These are phyloP conservation scores for Rostrohypoxylon terebratum DNA, from an alignment of 495 filamentous ascomycete genomes.

Conservation along the genomic window DNA sequence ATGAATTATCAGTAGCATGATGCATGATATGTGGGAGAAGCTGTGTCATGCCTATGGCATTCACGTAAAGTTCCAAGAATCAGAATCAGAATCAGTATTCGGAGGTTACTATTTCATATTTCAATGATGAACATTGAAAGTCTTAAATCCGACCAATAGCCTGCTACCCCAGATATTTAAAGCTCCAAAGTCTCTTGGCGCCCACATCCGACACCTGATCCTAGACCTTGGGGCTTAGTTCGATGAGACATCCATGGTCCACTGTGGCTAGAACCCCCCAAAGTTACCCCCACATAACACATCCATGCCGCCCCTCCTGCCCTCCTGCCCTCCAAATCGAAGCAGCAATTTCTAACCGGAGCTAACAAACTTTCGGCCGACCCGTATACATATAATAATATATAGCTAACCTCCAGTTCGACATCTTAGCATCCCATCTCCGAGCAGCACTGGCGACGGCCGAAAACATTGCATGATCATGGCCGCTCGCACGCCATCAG, in stretches of 20 bases:
- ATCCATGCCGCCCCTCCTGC: too few species aligned
- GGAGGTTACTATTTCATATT: background rate
- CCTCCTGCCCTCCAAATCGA: slow-evolving; percentile 14
- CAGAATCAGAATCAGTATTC: background rate
- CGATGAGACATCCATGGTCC: background rate
- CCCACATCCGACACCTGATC: slow-evolving; percentile 2
- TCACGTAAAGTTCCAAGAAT: too few species aligned
- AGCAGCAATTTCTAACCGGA: slow-evolving; percentile 36
- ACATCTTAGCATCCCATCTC: slow-evolving; percentile 6
- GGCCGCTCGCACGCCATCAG: slow-evolving; percentile 38
- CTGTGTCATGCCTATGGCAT: background rate
- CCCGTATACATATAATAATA: too few species aligned
- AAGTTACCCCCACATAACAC: slow-evolving; percentile 19
- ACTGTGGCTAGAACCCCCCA: slow-evolving; percentile 34
- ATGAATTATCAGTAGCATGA: background rate
- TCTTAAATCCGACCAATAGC: slow-evolving; percentile 15
- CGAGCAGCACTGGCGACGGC: slow-evolving; percentile 30
- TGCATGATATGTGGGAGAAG: background rate
- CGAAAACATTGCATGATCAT: slow-evolving; percentile 33
- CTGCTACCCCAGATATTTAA: slow-evolving; percentile 29
- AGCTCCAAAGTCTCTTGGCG: slow-evolving; percentile 24
- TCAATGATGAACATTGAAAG: background rate
- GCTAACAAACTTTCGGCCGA: slow-evolving; percentile 6
- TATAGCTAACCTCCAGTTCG: slow-evolving; percentile 17
- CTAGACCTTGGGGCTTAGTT: slow-evolving; percentile 15